phyloP scores from a whole-genome alignment of 306 rosid species.

The Rosa lucieae region DNA sequence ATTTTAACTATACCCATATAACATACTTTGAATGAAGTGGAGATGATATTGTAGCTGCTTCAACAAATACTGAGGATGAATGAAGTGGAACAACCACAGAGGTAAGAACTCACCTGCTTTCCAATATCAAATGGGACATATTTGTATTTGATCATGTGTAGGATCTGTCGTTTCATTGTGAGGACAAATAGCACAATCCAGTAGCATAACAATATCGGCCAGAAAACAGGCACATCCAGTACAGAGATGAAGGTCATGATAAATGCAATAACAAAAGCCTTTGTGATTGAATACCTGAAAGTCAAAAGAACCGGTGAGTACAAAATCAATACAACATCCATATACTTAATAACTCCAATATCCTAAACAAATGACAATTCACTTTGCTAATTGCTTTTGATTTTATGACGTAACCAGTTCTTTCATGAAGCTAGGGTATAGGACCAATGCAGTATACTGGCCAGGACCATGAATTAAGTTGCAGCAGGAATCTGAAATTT shows the following conservation, averaged over 20 bases:
- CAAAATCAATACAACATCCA: neutral
- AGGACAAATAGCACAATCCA: slow-evolving; percentile 65
- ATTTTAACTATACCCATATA: too few species aligned
- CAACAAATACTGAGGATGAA: neutral
- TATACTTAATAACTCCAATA: neutral
- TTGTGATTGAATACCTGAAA: slow-evolving; percentile 68
- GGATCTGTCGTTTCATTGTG: slow-evolving; percentile 77
- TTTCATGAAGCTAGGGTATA: neutral
- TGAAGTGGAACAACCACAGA: neutral
- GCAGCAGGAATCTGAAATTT: neutral
- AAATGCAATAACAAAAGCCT: slow-evolving; percentile 61
- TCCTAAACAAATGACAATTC: neutral
- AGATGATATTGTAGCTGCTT: neutral
- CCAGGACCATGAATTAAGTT: neutral
- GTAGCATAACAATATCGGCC: slow-evolving; percentile 70
- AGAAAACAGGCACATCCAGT: slow-evolving; percentile 69
- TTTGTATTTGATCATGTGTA: slow-evolving; percentile 70
- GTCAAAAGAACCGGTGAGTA: neutral
- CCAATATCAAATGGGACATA: slow-evolving; percentile 63
- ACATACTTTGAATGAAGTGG: too few species aligned
- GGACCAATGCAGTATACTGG: neutral
- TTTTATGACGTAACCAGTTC: neutral
- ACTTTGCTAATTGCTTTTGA: neutral
- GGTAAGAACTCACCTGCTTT: slow-evolving; percentile 46
- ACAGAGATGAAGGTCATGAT: slow-evolving; percentile 61